phyloP scores from a whole-genome alignment of 805 yeast genomes.

The Yamadazyma phyllophila region DNA sequence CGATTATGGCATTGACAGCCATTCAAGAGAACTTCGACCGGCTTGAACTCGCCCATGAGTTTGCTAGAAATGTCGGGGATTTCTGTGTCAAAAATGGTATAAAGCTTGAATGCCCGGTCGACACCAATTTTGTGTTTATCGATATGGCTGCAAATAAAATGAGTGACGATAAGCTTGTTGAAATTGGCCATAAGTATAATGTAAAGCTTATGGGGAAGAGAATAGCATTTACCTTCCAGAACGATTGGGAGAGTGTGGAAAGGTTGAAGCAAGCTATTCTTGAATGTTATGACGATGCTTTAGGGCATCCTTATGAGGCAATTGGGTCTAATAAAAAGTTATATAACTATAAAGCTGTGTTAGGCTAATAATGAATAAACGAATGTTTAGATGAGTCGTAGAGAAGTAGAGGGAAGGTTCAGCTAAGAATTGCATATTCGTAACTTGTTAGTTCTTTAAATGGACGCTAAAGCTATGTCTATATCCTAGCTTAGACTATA shows the following conservation, averaged over 20 bases:
- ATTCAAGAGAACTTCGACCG: conserved; percentile 38
- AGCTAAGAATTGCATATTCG: no score
- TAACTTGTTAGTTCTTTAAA: no score
- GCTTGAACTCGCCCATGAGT: conserved; percentile 29
- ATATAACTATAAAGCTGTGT: conserved; percentile 22
- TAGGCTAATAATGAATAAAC: neutral
- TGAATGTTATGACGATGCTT: conserved; percentile 57
- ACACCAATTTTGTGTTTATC: conserved; percentile 42
- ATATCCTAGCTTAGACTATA: no score
- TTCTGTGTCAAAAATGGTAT: conserved; percentile 30
- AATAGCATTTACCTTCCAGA: conserved; percentile 39
- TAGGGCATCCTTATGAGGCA: conserved; percentile 46
- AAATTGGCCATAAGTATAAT: conserved; percentile 52
- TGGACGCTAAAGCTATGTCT: no score
- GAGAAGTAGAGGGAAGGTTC: no score
- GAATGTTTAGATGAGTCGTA: no score
- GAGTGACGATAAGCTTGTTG: conserved; percentile 23
- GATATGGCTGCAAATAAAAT: conserved; percentile 31
- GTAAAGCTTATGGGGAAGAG: conserved; percentile 63
- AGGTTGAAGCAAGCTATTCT: conserved; percentile 46
- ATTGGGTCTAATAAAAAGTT: conserved; percentile 19
- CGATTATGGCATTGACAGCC: conserved; percentile 41
- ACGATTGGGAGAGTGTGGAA: conserved; percentile 28
- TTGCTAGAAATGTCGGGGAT: conserved; percentile 33
- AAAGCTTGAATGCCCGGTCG: conserved; percentile 34